A percentile compares a stretch with the other conserved stretches of the same genome.
These are phyloP conservation scores for Allomyces javanicus DNA, from an alignment of 192 early-diverging fungal genomes.

Conservation along the genomic window DNA sequence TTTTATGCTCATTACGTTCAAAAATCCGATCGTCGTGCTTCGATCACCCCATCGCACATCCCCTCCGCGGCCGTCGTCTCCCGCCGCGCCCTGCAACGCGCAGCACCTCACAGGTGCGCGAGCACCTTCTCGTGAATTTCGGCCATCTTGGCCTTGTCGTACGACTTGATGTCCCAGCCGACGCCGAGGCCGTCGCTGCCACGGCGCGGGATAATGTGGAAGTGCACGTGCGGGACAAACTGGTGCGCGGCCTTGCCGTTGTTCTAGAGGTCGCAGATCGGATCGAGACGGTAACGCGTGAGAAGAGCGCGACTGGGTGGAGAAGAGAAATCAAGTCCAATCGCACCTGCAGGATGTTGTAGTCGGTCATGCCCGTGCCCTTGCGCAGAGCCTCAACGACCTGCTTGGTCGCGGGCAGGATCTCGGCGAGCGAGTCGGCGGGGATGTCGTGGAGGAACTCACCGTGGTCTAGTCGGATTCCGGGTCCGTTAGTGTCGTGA, in stretches of 20 bases:
- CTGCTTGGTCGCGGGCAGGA: conserved; percentile 2
- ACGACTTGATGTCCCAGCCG: not conserved
- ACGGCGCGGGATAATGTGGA: not conserved
- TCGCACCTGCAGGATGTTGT: conserved; percentile 2
- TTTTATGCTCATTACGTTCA: too few relatives aligned
- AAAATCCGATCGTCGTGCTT: too few relatives aligned
- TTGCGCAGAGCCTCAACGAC: not conserved
- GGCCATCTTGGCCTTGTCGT: not conserved
- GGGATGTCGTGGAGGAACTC: conserved; percentile 1
- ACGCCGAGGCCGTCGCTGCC: not conserved
- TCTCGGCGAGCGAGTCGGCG: not conserved
- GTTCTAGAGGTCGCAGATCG: not conserved
- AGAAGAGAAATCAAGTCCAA: too few relatives aligned
- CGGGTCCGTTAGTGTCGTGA: too few relatives aligned
- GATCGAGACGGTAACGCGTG: too few relatives aligned
- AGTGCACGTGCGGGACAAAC: conserved; percentile 3
- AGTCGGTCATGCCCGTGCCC: not conserved
- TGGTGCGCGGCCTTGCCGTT: conserved; percentile 2
- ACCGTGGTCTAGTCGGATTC: not conserved
- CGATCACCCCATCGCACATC: too few relatives aligned
- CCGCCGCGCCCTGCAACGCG: too few relatives aligned
- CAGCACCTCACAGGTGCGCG: not conserved
- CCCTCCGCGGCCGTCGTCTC: too few relatives aligned
- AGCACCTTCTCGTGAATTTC: not conserved
- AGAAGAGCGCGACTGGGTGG: too few relatives aligned